A percentile compares a stretch with the other conserved stretches of the same genome.
phyloP scores from a whole-genome alignment of 2,329 filamentous ascomycete species.

The Aquanectria penicillioides region DNA sequence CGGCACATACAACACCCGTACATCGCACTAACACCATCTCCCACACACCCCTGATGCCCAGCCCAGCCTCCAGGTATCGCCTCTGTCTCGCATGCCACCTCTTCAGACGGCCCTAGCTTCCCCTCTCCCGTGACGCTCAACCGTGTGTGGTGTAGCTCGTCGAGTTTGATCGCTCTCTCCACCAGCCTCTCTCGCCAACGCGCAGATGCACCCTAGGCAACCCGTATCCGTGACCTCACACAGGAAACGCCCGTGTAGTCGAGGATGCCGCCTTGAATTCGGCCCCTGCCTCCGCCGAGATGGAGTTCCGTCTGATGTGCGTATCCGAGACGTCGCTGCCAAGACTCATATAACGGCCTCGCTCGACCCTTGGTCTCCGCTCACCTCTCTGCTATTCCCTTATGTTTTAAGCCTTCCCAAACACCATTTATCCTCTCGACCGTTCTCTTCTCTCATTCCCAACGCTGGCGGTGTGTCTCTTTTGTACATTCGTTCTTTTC shows the following conservation, averaged over 20 bases:
- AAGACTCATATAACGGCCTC: too few species aligned
- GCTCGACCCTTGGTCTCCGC: too few species aligned
- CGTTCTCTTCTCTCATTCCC: conserved; percentile 52
- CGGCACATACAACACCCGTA: too few species aligned
- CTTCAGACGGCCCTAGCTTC: conserved; percentile 26
- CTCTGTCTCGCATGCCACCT: conserved; percentile 36
- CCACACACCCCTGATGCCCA: conserved; percentile 19
- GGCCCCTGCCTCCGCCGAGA: conserved; percentile 39
- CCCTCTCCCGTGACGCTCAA: conserved; percentile 26
- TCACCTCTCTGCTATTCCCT: too few species aligned
- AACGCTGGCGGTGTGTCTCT: conserved; percentile 61
- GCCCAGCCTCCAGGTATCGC: conserved; percentile 17
- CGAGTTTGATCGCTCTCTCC: conserved; percentile 37
- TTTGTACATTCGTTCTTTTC: conserved; percentile 60
- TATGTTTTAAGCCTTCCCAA: conserved; percentile 46
- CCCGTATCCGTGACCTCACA: conserved; percentile 7
- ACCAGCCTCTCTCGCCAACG: conserved; percentile 9
- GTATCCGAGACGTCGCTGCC: conserved; percentile 35
- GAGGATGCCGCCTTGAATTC: conserved; percentile 25
- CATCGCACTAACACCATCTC: conserved; percentile 6
- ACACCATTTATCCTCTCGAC: conserved; percentile 45
- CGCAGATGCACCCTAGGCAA: too few species aligned
- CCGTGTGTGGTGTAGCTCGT: conserved; percentile 32
- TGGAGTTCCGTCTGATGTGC: conserved; percentile 46
- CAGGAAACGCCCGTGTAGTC: conserved; percentile 21